Percentiles rank a stretch among this genome's conserved stretches.
phyloP scores from a whole-genome alignment of 208 protist species.

The Trypanosoma theileri region DNA sequence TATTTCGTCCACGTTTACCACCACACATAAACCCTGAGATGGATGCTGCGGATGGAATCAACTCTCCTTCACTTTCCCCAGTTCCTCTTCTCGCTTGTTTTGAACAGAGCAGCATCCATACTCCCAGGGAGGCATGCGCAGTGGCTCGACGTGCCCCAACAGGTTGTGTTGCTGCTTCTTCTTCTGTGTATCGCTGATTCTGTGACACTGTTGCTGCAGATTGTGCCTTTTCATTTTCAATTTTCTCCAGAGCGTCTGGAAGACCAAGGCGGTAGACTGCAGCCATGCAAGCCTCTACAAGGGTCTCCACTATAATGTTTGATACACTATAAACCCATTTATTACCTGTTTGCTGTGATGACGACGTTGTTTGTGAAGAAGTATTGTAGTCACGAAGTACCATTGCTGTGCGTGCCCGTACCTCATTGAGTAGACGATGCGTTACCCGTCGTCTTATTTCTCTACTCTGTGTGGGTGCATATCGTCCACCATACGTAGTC shows the following conservation, averaged over 20 bases:
- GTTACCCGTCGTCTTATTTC: neutral
- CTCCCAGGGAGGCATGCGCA: slow-evolving; percentile 27
- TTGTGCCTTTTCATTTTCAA: slow-evolving; percentile 26
- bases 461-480: neutral
- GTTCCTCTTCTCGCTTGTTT: neutral
- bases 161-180: slow-evolving; percentile 13
- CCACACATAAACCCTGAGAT: neutral
- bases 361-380: too few species aligned
- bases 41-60: neutral
- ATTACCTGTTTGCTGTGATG: neutral
- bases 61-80: neutral
- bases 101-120: slow-evolving; percentile 27
- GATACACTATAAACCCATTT: neutral
- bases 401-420: slow-evolving; percentile 12
- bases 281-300: slow-evolving; percentile 49
- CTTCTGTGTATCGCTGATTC: neutral
- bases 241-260: slow-evolving; percentile 27
- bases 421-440: slow-evolving; percentile 5
- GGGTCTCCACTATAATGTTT: slow-evolving; percentile 22
- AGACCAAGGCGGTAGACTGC: slow-evolving; percentile 48
- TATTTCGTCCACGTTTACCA: neutral
- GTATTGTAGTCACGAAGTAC: slow-evolving; percentile 14
- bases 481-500: slow-evolving; percentile 22
- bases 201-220: neutral
- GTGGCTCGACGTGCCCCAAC: slow-evolving; percentile 25